These are phyloP conservation scores for Arachnopeziza araneosa DNA, from an alignment of 2,329 filamentous ascomycete genomes.

Conservation along the genomic window DNA sequence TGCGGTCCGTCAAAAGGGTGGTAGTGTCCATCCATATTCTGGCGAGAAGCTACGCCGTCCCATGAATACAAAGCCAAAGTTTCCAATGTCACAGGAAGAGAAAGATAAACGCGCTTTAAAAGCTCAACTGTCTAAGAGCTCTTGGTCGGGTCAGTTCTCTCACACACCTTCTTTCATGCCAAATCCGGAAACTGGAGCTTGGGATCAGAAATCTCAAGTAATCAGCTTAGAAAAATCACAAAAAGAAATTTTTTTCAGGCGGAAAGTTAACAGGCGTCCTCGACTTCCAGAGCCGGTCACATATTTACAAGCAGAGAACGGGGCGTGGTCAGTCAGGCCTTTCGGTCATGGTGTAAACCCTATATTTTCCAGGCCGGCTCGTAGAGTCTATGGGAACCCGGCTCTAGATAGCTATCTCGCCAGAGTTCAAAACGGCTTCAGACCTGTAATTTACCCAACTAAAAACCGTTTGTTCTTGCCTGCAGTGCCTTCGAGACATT, in stretches of 20 bases:
- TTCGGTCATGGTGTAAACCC: conserved; percentile 30
- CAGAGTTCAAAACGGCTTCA: conserved; percentile 17
- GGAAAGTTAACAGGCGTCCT: not conserved
- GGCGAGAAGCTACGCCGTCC: not conserved
- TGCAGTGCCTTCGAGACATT: conserved; percentile 14
- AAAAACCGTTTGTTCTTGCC: conserved; percentile 15
- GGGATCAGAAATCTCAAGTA: conserved; percentile 13
- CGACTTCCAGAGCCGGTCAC: conserved; percentile 28
- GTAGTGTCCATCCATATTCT: not conserved
- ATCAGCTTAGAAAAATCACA: not conserved
- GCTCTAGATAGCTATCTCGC: conserved; percentile 15
- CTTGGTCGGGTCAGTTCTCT: conserved; percentile 12
- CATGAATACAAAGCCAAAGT: not conserved
- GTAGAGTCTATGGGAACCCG: conserved; percentile 20
- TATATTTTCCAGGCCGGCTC: conserved; percentile 24
- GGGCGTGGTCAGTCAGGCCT: conserved; percentile 26
- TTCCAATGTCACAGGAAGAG: conserved; percentile 6
- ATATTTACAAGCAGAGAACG: conserved; percentile 25
- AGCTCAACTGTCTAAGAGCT: not conserved
- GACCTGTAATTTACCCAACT: conserved; percentile 22
- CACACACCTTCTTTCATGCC: conserved; percentile 14
- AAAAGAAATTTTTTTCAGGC: not conserved
- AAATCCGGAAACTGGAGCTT: conserved; percentile 25
- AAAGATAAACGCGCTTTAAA: conserved; percentile 2
- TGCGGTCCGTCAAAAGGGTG: not conserved